phyloP scores from a whole-genome alignment of 768 basidiomycete genomes.

The Lactarius sanguifluus region DNA sequence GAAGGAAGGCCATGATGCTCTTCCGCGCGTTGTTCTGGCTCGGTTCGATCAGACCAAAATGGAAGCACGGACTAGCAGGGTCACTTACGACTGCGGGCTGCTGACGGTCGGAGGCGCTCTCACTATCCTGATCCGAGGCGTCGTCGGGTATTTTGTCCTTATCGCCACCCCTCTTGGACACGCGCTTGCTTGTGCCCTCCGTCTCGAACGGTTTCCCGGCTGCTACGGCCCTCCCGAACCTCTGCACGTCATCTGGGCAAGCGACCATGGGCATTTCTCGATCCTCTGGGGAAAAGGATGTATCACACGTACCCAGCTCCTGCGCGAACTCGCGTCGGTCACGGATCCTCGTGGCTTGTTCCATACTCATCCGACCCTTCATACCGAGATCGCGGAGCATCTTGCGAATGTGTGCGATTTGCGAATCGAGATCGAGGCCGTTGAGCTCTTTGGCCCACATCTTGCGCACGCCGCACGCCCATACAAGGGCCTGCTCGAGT shows the following conservation, averaged over 20 bases:
- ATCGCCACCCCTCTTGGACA: constrained; percentile 27
- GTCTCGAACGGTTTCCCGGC: constrained; percentile 35
- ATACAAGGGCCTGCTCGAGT: constrained; percentile 56
- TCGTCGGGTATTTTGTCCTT: constrained; percentile 38
- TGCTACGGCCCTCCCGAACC: constrained; percentile 57
- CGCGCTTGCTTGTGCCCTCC: constrained; percentile 26
- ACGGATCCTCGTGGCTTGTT: constrained; percentile 77
- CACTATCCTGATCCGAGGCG: constrained; percentile 37
- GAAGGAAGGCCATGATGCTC: constrained; percentile 71
- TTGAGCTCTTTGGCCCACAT: constrained; percentile 74
- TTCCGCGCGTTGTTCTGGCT: constrained; percentile 46
- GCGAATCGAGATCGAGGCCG: constrained; percentile 54
- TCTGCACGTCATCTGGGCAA: constrained; percentile 66
- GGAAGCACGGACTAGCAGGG: neutral
- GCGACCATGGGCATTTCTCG: neutral
- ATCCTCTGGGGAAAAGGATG: neutral
- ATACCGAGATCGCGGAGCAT: constrained; percentile 76
- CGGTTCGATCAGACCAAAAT: neutral
- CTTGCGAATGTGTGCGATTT: constrained; percentile 62
- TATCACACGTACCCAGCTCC: constrained; percentile 63
- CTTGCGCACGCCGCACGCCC: constrained; percentile 76
- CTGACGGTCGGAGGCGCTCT: constrained; percentile 20
- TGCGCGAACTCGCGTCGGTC: constrained; percentile 71
- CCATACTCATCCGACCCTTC: constrained; percentile 72
- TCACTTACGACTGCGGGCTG: constrained; percentile 16